A percentile compares a stretch with the other conserved stretches of the same genome.
Evolutionary conservation across 2,329 filamentous ascomycete species (phyloP).

Genomic region (Huntiella moniliformis): DNA sequence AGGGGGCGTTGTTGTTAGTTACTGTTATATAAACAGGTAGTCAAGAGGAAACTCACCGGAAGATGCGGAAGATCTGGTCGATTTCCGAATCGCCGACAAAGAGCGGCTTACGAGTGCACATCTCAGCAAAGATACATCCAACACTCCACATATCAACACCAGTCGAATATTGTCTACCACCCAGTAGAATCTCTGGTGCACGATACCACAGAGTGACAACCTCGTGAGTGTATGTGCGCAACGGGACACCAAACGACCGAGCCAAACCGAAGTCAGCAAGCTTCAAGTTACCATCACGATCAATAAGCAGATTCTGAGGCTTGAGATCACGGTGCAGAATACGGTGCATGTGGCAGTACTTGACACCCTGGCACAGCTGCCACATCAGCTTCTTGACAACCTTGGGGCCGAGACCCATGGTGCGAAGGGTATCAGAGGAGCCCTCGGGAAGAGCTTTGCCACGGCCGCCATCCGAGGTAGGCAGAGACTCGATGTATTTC

Average conservation of each 20-base stretch:
- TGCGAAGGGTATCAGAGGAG: constrained; percentile 40
- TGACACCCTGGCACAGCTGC: constrained; percentile 66
- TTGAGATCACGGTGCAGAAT: constrained; percentile 79
- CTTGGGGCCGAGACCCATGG: constrained; percentile 53
- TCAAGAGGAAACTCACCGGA: constrained; percentile 33
- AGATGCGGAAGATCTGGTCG: constrained; percentile 33
- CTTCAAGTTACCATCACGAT: constrained; percentile 75
- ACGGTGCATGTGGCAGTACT: constrained; percentile 77
- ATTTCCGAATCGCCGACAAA: constrained; percentile 72
- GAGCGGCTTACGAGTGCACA: constrained; percentile 83
- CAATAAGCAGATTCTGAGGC: constrained; percentile 76
- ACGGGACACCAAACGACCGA: constrained; percentile 74
- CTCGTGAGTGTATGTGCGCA: constrained; percentile 87
- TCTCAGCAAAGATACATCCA: constrained; percentile 87
- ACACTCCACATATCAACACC: constrained; percentile 94
- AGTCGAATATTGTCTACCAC: constrained; percentile 80
- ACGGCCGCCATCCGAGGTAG: constrained; percentile 64
- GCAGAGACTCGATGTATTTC: constrained; percentile 88
- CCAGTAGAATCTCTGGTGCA: constrained; percentile 73
- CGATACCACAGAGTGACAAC: constrained; percentile 91
- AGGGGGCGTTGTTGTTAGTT: neutral
- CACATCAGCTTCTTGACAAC: constrained; percentile 91
- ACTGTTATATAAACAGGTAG: neutral
- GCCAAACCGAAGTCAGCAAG: constrained; percentile 80
- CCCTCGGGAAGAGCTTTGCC: constrained; percentile 73